Evolutionary conservation across 331 rosid genomes (phyloP).

Genomic region (Quercus tomentella): DNA sequence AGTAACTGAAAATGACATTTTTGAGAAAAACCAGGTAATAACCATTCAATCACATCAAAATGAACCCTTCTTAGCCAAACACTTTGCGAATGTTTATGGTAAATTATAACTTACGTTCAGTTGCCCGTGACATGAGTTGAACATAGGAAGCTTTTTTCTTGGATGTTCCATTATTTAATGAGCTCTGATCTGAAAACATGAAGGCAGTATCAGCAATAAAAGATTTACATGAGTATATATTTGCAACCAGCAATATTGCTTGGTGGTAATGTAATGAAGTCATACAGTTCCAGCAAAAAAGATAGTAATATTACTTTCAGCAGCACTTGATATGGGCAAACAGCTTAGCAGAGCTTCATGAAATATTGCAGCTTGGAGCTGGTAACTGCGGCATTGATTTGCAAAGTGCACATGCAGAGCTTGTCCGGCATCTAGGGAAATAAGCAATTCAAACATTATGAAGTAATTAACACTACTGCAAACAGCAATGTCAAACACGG

Average conservation of each 20-base stretch:
- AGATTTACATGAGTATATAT: background rate
- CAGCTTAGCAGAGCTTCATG: conserved; percentile 68
- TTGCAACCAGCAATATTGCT: background rate
- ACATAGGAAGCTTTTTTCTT: conserved; percentile 67
- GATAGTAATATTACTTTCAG: conserved; percentile 16
- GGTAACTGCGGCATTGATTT: conserved; percentile 58
- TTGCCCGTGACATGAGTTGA: conserved; percentile 75
- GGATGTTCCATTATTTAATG: conserved; percentile 24
- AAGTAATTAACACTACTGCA: background rate
- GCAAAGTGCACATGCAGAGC: conserved; percentile 53
- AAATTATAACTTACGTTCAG: conserved; percentile 70
- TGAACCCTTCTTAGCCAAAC: background rate
- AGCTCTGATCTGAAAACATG: conserved; percentile 47
- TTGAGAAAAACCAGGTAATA: background rate
- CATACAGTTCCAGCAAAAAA: background rate
- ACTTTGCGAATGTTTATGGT: conserved; percentile 1
- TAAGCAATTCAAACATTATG: conserved; percentile 5
- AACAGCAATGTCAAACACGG: background rate
- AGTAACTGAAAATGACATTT: background rate
- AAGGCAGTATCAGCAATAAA: conserved; percentile 14
- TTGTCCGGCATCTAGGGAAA: conserved; percentile 53
- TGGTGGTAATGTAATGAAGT: conserved; percentile 4
- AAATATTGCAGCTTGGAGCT: conserved; percentile 80
- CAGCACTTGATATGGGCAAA: conserved; percentile 49
- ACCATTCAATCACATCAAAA: background rate